Evolutionary conservation across 768 basidiomycete genomes (phyloP).

Genomic region (Kwoniella sp.): DNA sequence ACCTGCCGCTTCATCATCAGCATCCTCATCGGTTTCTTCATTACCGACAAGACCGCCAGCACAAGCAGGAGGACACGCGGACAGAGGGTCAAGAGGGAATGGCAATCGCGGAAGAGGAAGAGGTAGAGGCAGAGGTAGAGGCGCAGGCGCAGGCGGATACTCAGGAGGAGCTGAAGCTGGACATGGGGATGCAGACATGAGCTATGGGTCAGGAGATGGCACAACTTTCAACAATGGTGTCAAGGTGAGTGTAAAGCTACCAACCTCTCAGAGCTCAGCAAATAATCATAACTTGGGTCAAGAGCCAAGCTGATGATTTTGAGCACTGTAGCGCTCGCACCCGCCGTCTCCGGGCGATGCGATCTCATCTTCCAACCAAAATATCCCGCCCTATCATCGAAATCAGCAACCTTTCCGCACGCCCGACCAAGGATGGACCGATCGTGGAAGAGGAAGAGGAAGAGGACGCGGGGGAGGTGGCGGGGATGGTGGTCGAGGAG

Average conservation of each 20-base stretch:
- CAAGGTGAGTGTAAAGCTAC: slow-evolving; percentile 8
- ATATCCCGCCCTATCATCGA: slow-evolving; percentile 5
- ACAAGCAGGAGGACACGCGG: slow-evolving; percentile 14
- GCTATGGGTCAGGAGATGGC: not conserved
- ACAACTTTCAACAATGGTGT: slow-evolving; percentile 8
- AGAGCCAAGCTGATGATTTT: too few relatives aligned
- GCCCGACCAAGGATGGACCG: not conserved
- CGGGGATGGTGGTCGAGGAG: slow-evolving; percentile 5
- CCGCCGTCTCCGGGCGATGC: slow-evolving; percentile 15
- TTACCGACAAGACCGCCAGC: slow-evolving; percentile 20
- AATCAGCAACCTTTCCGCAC: slow-evolving; percentile 10
- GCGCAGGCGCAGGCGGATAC: not conserved
- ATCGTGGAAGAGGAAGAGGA: slow-evolving; percentile 5
- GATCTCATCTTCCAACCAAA: not conserved
- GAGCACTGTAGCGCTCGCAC: slow-evolving; percentile 10
- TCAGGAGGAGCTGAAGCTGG: not conserved
- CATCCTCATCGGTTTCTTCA: not conserved
- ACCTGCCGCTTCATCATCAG: not conserved
- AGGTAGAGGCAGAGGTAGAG: slow-evolving; percentile 24
- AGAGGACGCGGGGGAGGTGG: slow-evolving; percentile 4
- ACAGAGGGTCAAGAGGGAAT: not conserved
- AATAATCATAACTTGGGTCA: too few relatives aligned
- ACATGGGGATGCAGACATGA: not conserved
- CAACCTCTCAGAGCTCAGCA: not conserved
- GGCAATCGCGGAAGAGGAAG: slow-evolving; percentile 20